phyloP scores from a whole-genome alignment of 75 land plant species.

The Pinus albicaulis region DNA sequence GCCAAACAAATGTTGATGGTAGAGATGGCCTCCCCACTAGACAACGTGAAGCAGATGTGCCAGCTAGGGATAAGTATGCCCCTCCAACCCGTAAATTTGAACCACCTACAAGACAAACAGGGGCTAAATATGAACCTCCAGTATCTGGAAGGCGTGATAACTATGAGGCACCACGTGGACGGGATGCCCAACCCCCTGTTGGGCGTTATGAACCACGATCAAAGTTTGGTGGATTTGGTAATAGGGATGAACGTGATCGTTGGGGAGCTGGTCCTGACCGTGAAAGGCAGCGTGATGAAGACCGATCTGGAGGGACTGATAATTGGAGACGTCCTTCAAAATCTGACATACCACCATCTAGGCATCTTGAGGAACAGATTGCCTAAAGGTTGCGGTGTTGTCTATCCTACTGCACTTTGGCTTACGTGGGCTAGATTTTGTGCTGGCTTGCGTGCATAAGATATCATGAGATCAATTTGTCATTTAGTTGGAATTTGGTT shows the following conservation, averaged over 20 bases:
- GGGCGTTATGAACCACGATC: background rate
- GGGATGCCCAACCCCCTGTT: too few relatives aligned
- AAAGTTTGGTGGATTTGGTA: constrained; percentile 3
- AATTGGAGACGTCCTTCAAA: background rate
- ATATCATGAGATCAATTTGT: too few relatives aligned
- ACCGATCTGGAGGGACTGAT: background rate
- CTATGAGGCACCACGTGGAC: constrained; percentile 4
- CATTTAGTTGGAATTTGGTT: too few relatives aligned
- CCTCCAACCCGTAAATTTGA: background rate
- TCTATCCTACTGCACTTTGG: background rate
- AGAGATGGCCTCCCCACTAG: background rate
- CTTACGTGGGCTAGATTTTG: background rate
- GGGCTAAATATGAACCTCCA: constrained; percentile 10
- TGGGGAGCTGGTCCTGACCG: background rate
- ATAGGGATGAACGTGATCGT: background rate
- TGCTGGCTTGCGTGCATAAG: background rate
- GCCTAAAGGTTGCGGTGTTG: constrained; percentile 1
- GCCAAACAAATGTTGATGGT: constrained; percentile 7
- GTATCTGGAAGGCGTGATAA: background rate
- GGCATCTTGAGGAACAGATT: background rate
- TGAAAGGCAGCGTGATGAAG: constrained; percentile 1
- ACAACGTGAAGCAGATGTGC: constrained; percentile 1
- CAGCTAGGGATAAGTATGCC: background rate
- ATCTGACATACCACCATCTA: background rate
- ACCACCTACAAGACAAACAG: background rate